These are phyloP conservation scores for Chalaropsis thielavioides DNA, from an alignment of 2,329 filamentous ascomycete species.

Conservation along the genomic window DNA sequence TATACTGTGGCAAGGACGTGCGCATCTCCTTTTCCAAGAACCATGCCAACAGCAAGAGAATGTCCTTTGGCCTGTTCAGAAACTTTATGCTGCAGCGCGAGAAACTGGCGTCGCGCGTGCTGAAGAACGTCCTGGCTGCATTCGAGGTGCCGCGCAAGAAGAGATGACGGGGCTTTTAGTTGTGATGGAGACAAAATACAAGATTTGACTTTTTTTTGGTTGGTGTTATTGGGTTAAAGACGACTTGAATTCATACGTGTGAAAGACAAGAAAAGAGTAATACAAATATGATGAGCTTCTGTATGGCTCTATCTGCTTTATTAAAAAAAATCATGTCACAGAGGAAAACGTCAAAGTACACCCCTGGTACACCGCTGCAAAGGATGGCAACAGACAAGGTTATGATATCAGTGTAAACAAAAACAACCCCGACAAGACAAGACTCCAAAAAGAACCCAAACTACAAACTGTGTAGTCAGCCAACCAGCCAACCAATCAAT, in stretches of 20 bases:
- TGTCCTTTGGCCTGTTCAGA: constrained; percentile 51
- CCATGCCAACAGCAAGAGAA: constrained; percentile 58
- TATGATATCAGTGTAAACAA: not conserved
- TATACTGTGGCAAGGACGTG: constrained; percentile 52
- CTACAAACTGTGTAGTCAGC: not conserved
- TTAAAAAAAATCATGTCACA: constrained; percentile 3
- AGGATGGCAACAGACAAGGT: not conserved
- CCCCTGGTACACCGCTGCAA: too few relatives aligned
- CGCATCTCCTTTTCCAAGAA: constrained; percentile 58
- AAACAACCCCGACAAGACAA: not conserved
- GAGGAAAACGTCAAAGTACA: not conserved
- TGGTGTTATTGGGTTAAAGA: too few relatives aligned
- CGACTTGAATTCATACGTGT: constrained; percentile 8
- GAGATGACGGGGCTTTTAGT: constrained; percentile 24
- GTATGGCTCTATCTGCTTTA: not conserved
- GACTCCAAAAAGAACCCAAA: not conserved
- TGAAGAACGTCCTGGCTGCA: constrained; percentile 37
- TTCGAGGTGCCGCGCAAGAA: constrained; percentile 35
- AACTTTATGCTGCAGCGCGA: constrained; percentile 44
- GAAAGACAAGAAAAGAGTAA: too few relatives aligned
- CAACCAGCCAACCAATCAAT: too few relatives aligned
- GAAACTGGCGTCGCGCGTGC: constrained; percentile 37
- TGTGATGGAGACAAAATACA: too few relatives aligned
- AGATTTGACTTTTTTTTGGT: too few relatives aligned
- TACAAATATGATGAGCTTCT: not conserved